Percentiles rank a stretch among this genome's conserved stretches.
Conservation (phyloP, 768 basidiomycete species). For the Cyathus striatus region DNA sequence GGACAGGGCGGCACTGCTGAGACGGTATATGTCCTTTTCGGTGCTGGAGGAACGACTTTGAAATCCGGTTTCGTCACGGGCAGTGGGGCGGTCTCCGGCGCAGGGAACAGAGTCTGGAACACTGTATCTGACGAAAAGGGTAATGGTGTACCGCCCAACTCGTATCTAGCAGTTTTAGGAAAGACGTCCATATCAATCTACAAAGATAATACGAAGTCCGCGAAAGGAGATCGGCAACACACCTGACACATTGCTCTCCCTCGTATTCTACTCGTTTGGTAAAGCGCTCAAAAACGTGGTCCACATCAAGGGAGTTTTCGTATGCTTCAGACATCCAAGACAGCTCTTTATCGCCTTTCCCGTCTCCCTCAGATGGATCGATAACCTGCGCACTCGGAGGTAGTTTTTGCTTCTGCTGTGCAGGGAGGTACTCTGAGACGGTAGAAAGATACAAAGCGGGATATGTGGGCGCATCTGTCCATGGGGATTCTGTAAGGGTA, state of each 20-base stretch:
- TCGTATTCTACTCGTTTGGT: constrained; percentile 63
- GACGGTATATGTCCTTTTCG: constrained; percentile 51
- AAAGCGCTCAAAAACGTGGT: constrained; percentile 85
- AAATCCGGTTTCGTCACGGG: constrained; percentile 60
- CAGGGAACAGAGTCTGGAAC: constrained; percentile 72
- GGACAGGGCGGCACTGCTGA: constrained; percentile 59
- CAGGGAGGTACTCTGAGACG: constrained; percentile 63
- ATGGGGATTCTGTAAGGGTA: constrained; percentile 56
- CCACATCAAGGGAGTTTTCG: constrained; percentile 75
- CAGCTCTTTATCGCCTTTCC: constrained; percentile 39
- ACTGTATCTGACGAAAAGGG: constrained; percentile 79
- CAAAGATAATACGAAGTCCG: background rate
- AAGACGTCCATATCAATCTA: constrained; percentile 4
- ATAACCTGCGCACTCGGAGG: constrained; percentile 39
- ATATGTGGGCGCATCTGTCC: constrained; percentile 63
- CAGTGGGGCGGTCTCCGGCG: constrained; percentile 34
- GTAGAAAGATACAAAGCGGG: constrained; percentile 73
- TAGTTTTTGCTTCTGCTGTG: constrained; percentile 43
- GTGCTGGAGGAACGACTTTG: constrained; percentile 43
- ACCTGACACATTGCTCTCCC: constrained; percentile 88
- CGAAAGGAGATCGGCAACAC: constrained; percentile 16
- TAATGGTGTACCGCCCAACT: constrained; percentile 78
- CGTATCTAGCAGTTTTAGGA: constrained; percentile 75
- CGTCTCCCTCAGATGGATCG: constrained; percentile 30
- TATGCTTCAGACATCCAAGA: constrained; percentile 71